Evolutionary conservation across 306 rosid genomes (phyloP).

Genomic region (Prosopis cineraria): DNA sequence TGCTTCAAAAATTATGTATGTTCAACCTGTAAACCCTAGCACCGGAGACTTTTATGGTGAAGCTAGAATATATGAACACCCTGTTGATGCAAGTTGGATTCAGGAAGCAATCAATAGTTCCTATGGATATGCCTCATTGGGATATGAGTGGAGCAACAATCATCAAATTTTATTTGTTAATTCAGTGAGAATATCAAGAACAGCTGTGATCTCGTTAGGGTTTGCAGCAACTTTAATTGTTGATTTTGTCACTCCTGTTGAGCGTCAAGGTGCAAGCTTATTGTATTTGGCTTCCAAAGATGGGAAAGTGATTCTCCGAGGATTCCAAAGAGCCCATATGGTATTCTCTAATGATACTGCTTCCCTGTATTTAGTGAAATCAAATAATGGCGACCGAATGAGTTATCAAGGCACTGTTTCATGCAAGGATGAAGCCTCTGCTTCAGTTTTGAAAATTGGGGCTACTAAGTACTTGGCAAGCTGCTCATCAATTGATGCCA

Average conservation of each 20-base stretch:
- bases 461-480: conserved; percentile 34
- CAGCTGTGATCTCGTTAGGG: conserved; percentile 47
- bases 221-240: conserved; percentile 32
- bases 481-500: conserved; percentile 50
- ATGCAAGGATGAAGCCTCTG: conserved; percentile 37
- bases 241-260: conserved; percentile 24
- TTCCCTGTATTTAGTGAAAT: conserved; percentile 35
- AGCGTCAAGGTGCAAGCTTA: conserved; percentile 32
- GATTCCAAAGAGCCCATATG: conserved; percentile 32
- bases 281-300: conserved; percentile 44
- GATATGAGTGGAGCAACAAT: conserved; percentile 38
- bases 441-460: conserved; percentile 42
- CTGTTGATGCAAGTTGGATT: conserved; percentile 39
- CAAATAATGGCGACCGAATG: conserved; percentile 34
- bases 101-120: conserved; percentile 28
- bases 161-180: conserved; percentile 37
- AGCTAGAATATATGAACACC: conserved; percentile 28
- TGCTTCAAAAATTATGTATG: conserved; percentile 24
- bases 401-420: conserved; percentile 35
- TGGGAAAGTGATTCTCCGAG: conserved; percentile 49
- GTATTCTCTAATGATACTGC: conserved; percentile 37
- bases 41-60: conserved; percentile 49
- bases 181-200: conserved; percentile 43
- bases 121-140: conserved; percentile 43
- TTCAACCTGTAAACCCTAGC: conserved; percentile 39